Evolutionary conservation across 73 alveolate genomes (phyloP).

Genomic region (Symbiodinium pilosum): DNA sequence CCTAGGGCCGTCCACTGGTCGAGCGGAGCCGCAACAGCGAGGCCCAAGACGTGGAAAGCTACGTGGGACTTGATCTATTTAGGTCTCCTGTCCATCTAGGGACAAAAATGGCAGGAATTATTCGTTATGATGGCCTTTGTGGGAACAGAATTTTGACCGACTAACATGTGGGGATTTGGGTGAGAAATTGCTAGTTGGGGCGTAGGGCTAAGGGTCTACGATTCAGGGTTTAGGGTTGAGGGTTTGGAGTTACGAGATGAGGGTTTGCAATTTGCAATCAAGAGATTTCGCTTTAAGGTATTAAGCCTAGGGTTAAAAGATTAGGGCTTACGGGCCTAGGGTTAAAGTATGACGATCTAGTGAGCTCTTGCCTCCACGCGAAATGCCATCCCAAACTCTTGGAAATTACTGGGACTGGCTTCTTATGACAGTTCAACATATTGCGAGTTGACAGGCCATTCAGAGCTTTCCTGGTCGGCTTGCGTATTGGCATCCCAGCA

Average conservation of each 20-base stretch:
- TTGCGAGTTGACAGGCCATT: too few relatives aligned
- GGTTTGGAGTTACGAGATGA: not conserved
- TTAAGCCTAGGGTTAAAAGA: not conserved
- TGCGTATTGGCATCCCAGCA: too few relatives aligned
- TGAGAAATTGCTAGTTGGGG: not conserved
- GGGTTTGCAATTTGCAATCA: too few relatives aligned
- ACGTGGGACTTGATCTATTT: not conserved
- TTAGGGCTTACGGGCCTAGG: not conserved
- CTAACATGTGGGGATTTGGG: not conserved
- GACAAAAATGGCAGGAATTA: too few relatives aligned
- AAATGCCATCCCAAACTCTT: too few relatives aligned
- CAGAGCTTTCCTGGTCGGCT: too few relatives aligned
- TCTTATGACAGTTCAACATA: too few relatives aligned
- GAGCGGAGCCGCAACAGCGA: not conserved
- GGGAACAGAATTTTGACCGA: not conserved
- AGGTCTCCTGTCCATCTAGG: too few relatives aligned
- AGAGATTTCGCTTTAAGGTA: not conserved
- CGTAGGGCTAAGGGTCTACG: not conserved
- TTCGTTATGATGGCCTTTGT: too few relatives aligned
- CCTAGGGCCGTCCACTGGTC: not conserved
- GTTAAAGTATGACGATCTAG: not conserved
- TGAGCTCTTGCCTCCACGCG: too few relatives aligned
- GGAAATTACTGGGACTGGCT: too few relatives aligned
- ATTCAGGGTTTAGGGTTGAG: not conserved
- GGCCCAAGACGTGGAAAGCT: too few relatives aligned